Evolutionary conservation across 2,329 filamentous ascomycete genomes (phyloP).

Genomic region (Aspergillus transmontanensis): DNA sequence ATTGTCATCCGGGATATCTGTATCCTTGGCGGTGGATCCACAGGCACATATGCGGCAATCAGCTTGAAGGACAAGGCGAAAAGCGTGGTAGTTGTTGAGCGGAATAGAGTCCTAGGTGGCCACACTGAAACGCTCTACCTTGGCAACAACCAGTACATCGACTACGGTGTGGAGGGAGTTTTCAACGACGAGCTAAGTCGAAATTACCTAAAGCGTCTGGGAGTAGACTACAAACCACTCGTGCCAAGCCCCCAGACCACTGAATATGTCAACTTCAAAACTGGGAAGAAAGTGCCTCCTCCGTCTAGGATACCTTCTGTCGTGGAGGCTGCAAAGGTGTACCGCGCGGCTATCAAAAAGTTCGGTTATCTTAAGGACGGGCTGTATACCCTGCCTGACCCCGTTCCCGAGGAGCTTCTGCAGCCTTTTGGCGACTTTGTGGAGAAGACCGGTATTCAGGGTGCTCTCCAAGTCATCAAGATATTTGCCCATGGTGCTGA

Average conservation of each 20-base stretch:
- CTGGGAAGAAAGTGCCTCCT: conserved; percentile 16
- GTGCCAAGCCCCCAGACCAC: conserved; percentile 19
- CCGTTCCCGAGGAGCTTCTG: conserved; percentile 21
- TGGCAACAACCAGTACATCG: conserved; percentile 28
- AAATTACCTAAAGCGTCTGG: conserved; percentile 31
- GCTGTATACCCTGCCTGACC: conserved; percentile 43
- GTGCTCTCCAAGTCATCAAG: conserved; percentile 7
- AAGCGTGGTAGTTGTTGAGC: conserved; percentile 40
- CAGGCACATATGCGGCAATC: conserved; percentile 39
- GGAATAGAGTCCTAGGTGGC: conserved; percentile 36
- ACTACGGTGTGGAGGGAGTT: conserved; percentile 38
- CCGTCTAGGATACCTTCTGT: conserved; percentile 6
- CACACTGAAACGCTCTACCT: conserved; percentile 37
- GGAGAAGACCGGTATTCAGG: conserved; percentile 11
- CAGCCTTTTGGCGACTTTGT: conserved; percentile 24
- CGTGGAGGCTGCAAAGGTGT: conserved; percentile 1
- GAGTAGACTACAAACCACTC: conserved; percentile 25
- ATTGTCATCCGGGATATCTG: conserved; percentile 33
- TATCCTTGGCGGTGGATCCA: conserved; percentile 40
- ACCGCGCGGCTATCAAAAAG: conserved; percentile 15
- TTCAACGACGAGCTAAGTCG: conserved; percentile 34
- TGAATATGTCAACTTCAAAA: conserved; percentile 33
- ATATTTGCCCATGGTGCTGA: conserved; percentile 16
- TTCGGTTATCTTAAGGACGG: conserved; percentile 13
- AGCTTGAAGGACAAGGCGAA: conserved; percentile 32